Evolutionary conservation across 1,139 yeast species (phyloP).

Genomic region (Geotrichum macrosporum): DNA sequence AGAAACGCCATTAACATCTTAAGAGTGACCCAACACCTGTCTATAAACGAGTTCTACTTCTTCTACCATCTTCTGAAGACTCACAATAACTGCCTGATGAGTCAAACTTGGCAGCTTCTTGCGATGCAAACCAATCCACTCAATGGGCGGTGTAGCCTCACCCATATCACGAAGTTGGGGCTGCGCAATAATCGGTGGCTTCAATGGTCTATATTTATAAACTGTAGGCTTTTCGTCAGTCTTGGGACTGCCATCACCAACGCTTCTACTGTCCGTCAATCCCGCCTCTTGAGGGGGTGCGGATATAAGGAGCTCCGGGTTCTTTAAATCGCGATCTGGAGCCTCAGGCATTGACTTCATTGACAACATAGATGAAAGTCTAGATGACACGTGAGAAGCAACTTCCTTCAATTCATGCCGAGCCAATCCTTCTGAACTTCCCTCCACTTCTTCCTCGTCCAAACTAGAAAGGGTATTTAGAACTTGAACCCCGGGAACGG

Average conservation of each 20-base stretch:
- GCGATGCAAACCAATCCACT: conserved; percentile 94
- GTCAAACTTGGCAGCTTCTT: conserved; percentile 79
- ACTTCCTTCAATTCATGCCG: too few species aligned
- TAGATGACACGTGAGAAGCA: too few species aligned
- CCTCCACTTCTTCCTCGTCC: too few species aligned
- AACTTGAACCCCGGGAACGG: conserved; percentile 10
- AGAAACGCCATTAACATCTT: too few species aligned
- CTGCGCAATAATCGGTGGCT: conserved; percentile 77
- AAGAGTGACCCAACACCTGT: conserved; percentile 29
- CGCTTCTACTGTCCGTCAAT: background rate
- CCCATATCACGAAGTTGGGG: conserved; percentile 90
- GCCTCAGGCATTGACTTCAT: too few species aligned
- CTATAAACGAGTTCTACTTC: conserved; percentile 44
- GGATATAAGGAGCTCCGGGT: background rate
- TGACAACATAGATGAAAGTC: too few species aligned
- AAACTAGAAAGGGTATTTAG: background rate
- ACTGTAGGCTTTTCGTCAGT: conserved; percentile 35
- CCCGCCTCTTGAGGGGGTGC: background rate
- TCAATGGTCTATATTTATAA: conserved; percentile 57
- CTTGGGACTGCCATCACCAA: background rate
- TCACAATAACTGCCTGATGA: conserved; percentile 71
- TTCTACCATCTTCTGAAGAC: conserved; percentile 66
- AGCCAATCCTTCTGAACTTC: too few species aligned
- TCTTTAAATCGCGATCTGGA: too few species aligned
- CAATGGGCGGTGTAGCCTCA: conserved; percentile 95